A percentile compares a stretch with the other conserved stretches of the same genome.
phyloP scores from a whole-genome alignment of 192 early-diverging fungal genomes.

The Gryganskiella cystojenkinii region DNA sequence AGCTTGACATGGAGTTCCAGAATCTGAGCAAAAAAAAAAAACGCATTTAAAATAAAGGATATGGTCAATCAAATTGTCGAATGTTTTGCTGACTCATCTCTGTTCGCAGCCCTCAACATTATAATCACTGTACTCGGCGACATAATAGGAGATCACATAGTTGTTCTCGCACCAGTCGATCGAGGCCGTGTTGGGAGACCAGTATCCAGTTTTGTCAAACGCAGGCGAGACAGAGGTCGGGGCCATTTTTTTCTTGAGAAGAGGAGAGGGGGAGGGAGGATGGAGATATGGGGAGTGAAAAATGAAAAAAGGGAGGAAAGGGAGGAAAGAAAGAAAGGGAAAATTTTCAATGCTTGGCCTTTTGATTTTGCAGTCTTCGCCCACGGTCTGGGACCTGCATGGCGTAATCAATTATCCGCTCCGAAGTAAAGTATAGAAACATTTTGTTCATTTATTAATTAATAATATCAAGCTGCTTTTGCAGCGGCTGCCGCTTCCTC shows the following conservation, averaged over 20 bases:
- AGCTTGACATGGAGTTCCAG: conserved; percentile 70
- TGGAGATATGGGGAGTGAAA: not conserved
- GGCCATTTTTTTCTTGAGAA: conserved; percentile 5
- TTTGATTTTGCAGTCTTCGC: too few species aligned
- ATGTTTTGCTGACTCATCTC: too few species aligned
- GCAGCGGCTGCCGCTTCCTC: conserved; percentile 1
- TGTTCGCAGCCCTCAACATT: too few species aligned
- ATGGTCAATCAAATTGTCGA: too few species aligned
- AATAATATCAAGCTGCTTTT: too few species aligned
- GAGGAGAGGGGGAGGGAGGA: not conserved
- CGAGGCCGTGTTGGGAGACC: conserved; percentile 44
- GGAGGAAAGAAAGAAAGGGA: not conserved
- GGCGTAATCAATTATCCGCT: too few species aligned
- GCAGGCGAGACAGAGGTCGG: conserved; percentile 10
- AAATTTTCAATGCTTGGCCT: too few species aligned
- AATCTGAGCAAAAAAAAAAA: conserved; percentile 8
- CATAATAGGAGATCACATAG: conserved; percentile 56
- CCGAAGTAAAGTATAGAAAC: too few species aligned
- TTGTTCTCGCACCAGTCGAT: conserved; percentile 57
- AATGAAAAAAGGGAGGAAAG: too few species aligned
- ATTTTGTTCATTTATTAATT: too few species aligned
- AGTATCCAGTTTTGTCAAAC: conserved; percentile 25
- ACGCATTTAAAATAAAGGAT: too few species aligned
- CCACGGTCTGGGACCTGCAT: too few species aligned
- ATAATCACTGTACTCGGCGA: conserved; percentile 68